Evolutionary conservation across 495 filamentous ascomycete species (phyloP), one percentile per base, ranked within the genome.

Genomic region (Xanthoparmelia taractica): DNA sequence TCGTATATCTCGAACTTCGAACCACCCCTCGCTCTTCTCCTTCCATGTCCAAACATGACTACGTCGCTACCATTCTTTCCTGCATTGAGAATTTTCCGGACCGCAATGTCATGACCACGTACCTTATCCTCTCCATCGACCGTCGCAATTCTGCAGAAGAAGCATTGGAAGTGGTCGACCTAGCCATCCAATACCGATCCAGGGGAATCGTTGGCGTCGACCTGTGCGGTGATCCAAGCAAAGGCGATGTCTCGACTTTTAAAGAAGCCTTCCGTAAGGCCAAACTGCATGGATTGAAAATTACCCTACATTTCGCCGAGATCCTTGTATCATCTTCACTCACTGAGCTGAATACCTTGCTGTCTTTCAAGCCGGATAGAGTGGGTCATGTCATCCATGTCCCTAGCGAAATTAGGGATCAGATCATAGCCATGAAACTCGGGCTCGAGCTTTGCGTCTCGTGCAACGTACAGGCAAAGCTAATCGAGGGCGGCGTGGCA

Each of bases 241-340:
- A 78, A 61, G 84, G 85, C 17, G 79, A 86, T 37, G 77, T 90
- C 55, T 72, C 77, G 0, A 68, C 78, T 2, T 87, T 87, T 67
- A 68, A 73, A 4, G 76, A 78, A 11, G 79, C 83, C 2, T 86
- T 93, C 58, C 67, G 68, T 1, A 72, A 73, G 37, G 88, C 88
- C 8, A 77, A 79, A 63, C 64, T 71, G 0, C 65, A 76, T 33
- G 80, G 80, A 0, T 71, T 94, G 27, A 77, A 79, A 2, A 70
- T 91, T 18, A 92, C 90, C 2, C 70, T 94, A 47, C 91, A 96
- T 73, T 94, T 94, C 67, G 90, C 85, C 15, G 91, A 95, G 71
- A 78, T 80, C 1, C 73, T 76, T 18, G 70, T 71, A 12, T 84
- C 82, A 8, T 78, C 76, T 0, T 73, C 77, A 6, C 75, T 77